Percentiles rank a stretch among this genome's conserved stretches.
Conservation (phyloP, 306 rosid genomes). For the Prunus fruticosa region DNA sequence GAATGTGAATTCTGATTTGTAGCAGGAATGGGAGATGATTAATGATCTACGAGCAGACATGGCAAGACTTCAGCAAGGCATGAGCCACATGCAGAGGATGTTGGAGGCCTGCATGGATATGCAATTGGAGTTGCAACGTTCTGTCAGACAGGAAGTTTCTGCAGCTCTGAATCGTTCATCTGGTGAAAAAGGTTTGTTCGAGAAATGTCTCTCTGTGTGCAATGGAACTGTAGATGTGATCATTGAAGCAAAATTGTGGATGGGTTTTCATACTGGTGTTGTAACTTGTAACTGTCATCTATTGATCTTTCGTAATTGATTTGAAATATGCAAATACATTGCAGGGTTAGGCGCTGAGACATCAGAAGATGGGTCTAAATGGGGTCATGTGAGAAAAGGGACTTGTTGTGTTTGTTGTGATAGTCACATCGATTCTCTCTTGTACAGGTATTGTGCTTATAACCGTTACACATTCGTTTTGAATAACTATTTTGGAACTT, state of each 20-base stretch:
- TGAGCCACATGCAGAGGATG: slow-evolving; percentile 99
- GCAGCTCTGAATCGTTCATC: slow-evolving; percentile 91
- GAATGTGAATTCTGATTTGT: slow-evolving; percentile 20
- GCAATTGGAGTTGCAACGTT: slow-evolving; percentile 99
- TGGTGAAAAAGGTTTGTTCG: slow-evolving; percentile 65
- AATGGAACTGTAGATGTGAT: neutral
- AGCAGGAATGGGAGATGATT: slow-evolving; percentile 97
- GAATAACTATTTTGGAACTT: neutral
- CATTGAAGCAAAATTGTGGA: neutral
- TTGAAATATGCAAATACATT: slow-evolving; percentile 14
- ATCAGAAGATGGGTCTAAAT: slow-evolving; percentile 92
- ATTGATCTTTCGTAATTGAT: neutral
- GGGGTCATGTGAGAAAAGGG: slow-evolving; percentile 98
- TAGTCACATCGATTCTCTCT: slow-evolving; percentile 90
- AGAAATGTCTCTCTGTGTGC: neutral
- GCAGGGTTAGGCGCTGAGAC: slow-evolving; percentile 78
- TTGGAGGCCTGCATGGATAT: slow-evolving; percentile 99
- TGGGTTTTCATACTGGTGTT: neutral
- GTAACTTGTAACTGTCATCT: neutral
- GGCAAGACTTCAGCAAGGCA: slow-evolving; percentile 99
- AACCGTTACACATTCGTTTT: neutral
- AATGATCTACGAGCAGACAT: slow-evolving; percentile 93
- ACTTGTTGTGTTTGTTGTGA: slow-evolving; percentile 99
- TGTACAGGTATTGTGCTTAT: slow-evolving; percentile 67
- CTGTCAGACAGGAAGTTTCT: slow-evolving; percentile 98